Base-by-base conservation (phyloP, 768 basidiomycete species). In the Agrocybe praecox region DNA sequence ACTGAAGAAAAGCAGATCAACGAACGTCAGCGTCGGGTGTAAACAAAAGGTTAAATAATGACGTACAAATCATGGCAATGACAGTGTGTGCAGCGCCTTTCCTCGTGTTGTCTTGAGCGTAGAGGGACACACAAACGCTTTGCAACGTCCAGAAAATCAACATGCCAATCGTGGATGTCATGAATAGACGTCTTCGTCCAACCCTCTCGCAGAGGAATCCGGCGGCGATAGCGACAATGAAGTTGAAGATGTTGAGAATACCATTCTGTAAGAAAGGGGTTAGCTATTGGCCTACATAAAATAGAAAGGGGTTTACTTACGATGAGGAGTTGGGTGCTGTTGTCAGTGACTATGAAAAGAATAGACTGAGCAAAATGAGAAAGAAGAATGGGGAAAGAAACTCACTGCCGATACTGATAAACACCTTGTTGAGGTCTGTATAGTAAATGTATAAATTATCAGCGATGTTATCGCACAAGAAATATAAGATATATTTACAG, bases 131-230 rank as follows among this genome's bases (percentile, higher is more conserved):
- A 64, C 81, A 84, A 34, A 83, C 69, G 1, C 83, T 85, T 69
- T 87, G 86, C 7, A 82, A 68, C 29, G 69, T 79, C 74, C 82
- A 87, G 67, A 83, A 83, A 8, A 85, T 29, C 7, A 80, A 62
- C 84, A 87, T 87, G 14, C 74, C 79, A 53, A 72, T 63, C 7
- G 76, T 77, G 11, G 81, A 80, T 10, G 65, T 73, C 55, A 84
- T 68, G 72, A 83, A 84, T 32, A 85, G 66, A 4, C 71, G 76
- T 1, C 83, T 75, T 44, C 85, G 67, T 15, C 85, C 83, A 43
- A 75, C 70, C 36, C 73, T 71, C 58, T 85, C 83, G 52, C 78
- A 80, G 18, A 80, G 67, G 53, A 81, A 70, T 23, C 77, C 80
- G 26, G 81, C 81, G 22, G 69, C 49, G 49, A 83, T 69, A n/a